Conservation (phyloP, 148 eudicot species). For the Vaccinium corymbosum region DNA sequence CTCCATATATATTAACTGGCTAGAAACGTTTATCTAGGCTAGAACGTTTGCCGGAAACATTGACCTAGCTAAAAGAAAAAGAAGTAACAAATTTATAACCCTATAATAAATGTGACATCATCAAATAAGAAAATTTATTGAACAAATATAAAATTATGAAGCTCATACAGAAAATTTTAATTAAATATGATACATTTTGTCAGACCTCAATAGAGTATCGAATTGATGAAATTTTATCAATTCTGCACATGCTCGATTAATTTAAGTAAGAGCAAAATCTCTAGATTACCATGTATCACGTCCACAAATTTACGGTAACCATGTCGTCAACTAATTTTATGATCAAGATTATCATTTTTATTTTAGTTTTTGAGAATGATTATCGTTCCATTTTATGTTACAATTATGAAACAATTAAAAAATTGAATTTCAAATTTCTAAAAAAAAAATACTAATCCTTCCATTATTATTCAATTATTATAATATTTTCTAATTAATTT, state of each 20-base stretch:
- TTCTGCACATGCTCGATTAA: background rate
- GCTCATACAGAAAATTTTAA: background rate
- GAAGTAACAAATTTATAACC: background rate
- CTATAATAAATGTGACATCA: background rate
- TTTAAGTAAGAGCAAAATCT: background rate
- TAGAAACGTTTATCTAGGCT: no score
- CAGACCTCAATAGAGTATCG: background rate
- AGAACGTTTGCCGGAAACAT: background rate
- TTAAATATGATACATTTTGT: background rate
- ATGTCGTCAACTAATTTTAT: background rate
- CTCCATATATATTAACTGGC: no score
- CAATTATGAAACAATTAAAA: background rate
- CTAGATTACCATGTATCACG: background rate
- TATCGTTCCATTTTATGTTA: background rate
- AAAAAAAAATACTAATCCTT: background rate
- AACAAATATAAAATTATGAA: background rate
- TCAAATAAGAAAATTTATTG: background rate
- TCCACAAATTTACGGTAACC: background rate
- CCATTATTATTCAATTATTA: background rate
- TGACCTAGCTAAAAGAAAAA: background rate
- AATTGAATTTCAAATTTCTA: background rate
- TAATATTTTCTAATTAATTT: background rate
- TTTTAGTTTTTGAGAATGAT: background rate
- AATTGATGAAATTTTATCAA: background rate
- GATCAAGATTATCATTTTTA: background rate